Evolutionary conservation across 202 grass and related monocot genomes (phyloP).

Genomic region (Musa balbisiana): DNA sequence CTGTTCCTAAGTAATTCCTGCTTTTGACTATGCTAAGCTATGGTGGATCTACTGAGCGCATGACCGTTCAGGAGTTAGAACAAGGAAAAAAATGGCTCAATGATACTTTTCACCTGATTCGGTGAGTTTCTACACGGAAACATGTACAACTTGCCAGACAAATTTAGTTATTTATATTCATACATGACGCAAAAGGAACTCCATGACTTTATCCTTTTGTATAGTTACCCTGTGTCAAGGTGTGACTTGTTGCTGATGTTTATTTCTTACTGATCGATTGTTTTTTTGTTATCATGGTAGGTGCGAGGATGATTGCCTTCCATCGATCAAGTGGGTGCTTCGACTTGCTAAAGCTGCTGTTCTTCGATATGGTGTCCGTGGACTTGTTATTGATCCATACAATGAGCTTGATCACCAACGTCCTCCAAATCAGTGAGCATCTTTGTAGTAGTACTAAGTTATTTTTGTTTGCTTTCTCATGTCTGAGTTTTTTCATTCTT

Average conservation of each 20-base stretch:
- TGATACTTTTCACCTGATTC: conserved; percentile 82
- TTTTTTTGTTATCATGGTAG: conserved; percentile 26
- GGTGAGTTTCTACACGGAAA: conserved; percentile 33
- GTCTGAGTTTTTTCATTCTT: no score
- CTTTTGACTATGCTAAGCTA: conserved; percentile 32
- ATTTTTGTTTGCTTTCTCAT: not conserved
- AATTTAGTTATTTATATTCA: conserved; percentile 22
- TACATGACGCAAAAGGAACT: conserved; percentile 1
- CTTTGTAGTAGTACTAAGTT: not conserved
- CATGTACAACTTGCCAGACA: not conserved
- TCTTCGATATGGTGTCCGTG: conserved; percentile 70
- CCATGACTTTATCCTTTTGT: not conserved
- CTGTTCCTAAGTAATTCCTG: not conserved
- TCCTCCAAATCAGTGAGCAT: conserved; percentile 54
- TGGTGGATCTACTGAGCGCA: conserved; percentile 45
- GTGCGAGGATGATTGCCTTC: conserved; percentile 82
- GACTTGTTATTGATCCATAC: conserved; percentile 96
- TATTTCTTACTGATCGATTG: conserved; percentile 4
- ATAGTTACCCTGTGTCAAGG: not conserved
- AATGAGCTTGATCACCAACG: conserved; percentile 99
- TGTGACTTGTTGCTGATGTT: not conserved
- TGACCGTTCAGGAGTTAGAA: conserved; percentile 58
- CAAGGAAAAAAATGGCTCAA: conserved; percentile 80
- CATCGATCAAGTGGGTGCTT: conserved; percentile 86
- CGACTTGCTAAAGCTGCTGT: conserved; percentile 74